Base-by-base conservation (phyloP, 768 basidiomycete species). In the Calocybe gangraenosa region DNA sequence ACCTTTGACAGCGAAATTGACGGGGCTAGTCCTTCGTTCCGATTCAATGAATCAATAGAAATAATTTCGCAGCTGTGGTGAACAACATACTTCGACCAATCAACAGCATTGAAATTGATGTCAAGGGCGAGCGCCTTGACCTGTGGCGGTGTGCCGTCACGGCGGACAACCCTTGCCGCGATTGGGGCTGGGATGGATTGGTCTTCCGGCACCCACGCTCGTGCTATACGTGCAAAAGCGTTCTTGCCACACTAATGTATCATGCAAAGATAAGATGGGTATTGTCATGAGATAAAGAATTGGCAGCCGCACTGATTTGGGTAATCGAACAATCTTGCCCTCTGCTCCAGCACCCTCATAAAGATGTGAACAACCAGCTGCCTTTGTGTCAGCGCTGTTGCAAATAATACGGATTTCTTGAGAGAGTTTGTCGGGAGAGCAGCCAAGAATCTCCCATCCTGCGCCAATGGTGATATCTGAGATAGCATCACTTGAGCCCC, bases 391-490 rank as follows among this genome's bases (percentile, higher is more conserved):
- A 17, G 55, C 46, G 36, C 44, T 47, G 17, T 56, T 56, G 60
- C 78, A 79, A 2, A 76, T 73, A 15, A 76, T 64, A 7, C 75
- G 71, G 39, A 78, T 69, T 33, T 75, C 71, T 49, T 78, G 76
- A 20, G 64, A 53, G 9, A 67, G 47, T 0, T 59, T 49, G 45
- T 69, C 64, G 2, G 70, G 57, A 23, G 66, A 60, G 53, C 78
- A 80, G 30, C 63, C 67, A 17, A 78, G 51, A 33, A 79, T 75
- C 21, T 66, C 62, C 76, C 76, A 80, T 19, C 77, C 78, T 15
- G 71, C 76, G 4, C 74, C 73, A n/a, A 64, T 48, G 1, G 73
- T 72, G 31, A 74, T 66, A 45, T 74, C 72, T 7, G 69, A 64
- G 17, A 73, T 73, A 8, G 69, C 59, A 31, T 52, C 54, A 1